These are phyloP conservation scores for Lepidium didymum DNA, from an alignment of 345 rosid species.

Conservation along the genomic window DNA sequence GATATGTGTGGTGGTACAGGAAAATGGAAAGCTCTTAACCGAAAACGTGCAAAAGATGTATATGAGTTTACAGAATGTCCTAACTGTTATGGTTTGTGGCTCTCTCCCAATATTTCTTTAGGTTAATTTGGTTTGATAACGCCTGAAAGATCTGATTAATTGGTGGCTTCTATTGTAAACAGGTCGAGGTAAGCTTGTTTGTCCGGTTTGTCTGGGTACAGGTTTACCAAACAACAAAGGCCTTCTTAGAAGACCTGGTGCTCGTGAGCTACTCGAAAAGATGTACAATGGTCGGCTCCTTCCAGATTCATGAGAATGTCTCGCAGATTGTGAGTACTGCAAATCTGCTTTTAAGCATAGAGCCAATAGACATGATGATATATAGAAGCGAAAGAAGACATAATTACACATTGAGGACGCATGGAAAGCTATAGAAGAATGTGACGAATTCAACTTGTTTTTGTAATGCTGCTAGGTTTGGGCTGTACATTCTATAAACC, in stretches of 20 bases:
- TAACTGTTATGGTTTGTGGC: constrained; percentile 71
- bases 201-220: constrained; percentile 89
- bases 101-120: not conserved
- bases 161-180: constrained; percentile 17
- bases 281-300: constrained; percentile 86
- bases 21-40: constrained; percentile 95
- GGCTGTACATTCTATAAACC: not conserved
- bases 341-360: not conserved
- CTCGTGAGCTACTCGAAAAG: constrained; percentile 74
- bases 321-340: constrained; percentile 1
- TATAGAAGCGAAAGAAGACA: not conserved
- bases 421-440: not conserved
- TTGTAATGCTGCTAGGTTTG: not conserved
- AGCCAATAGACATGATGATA: not conserved
- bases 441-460: not conserved
- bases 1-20: constrained; percentile 99
- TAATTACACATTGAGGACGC: not conserved
- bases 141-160: not conserved
- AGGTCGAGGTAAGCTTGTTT: constrained; percentile 95
- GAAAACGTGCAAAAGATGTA: constrained; percentile 94
- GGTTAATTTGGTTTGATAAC: not conserved
- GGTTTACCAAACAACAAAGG: constrained; percentile 94
- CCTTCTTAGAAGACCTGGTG: constrained; percentile 86
- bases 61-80: constrained; percentile 96
- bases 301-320: constrained; percentile 56